Conservation (phyloP, 2,329 filamentous ascomycete species). For the Aspergillus brasiliensis region DNA sequence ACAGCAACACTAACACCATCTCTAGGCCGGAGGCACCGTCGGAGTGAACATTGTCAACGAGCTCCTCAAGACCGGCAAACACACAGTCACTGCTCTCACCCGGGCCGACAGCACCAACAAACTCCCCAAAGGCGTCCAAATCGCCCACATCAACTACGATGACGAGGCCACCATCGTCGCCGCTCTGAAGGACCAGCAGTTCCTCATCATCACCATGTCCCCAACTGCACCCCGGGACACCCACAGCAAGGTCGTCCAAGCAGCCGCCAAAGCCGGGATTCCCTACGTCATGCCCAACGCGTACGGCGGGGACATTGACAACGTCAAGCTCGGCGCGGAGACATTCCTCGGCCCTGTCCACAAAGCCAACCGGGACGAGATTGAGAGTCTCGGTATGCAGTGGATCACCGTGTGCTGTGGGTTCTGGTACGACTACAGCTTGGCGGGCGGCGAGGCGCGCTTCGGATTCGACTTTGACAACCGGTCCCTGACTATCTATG, state of each 20-base stretch:
- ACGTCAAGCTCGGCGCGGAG: constrained; percentile 39
- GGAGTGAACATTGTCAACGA: constrained; percentile 31
- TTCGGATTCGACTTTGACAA: constrained; percentile 56
- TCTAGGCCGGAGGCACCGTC: constrained; percentile 39
- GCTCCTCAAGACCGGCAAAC: constrained; percentile 52
- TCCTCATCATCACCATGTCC: constrained; percentile 58
- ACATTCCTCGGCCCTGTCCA: constrained; percentile 34
- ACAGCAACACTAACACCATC: constrained; percentile 14
- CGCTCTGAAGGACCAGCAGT: constrained; percentile 59
- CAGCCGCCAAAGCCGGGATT: constrained; percentile 58
- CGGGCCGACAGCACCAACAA: constrained; percentile 46
- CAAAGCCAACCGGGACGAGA: constrained; percentile 35
- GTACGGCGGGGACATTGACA: constrained; percentile 34
- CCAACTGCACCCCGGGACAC: constrained; percentile 48
- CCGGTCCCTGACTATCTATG: constrained; percentile 50
- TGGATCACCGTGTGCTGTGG: constrained; percentile 51
- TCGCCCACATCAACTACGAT: constrained; percentile 53
- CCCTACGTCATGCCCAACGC: constrained; percentile 60
- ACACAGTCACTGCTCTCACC: constrained; percentile 56
- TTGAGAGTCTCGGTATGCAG: constrained; percentile 44
- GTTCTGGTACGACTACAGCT: constrained; percentile 59
- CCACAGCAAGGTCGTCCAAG: constrained; percentile 55
- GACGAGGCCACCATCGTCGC: constrained; percentile 49
- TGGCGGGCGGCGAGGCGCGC: constrained; percentile 38
- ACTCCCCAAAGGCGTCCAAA: constrained; percentile 50